phyloP scores from a whole-genome alignment of 1,139 yeast genomes.

The Arxiozyma slooffiae region DNA sequence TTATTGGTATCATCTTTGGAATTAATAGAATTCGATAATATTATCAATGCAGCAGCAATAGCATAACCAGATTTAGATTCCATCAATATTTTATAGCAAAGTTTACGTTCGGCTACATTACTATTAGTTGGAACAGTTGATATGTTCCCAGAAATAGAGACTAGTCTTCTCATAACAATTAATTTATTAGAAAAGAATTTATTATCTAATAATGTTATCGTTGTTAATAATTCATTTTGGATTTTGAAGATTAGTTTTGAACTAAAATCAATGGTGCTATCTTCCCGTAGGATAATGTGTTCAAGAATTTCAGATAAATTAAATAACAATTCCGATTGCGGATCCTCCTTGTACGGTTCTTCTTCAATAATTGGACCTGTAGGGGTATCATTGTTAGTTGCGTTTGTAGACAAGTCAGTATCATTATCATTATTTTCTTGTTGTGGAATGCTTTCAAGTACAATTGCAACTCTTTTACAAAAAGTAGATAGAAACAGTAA shows the following conservation, averaged over 20 bases:
- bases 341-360: constrained; percentile 9
- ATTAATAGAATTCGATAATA: constrained; percentile 22
- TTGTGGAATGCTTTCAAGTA: constrained; percentile 7
- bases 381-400: too few species aligned
- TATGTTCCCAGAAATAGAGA: constrained; percentile 19
- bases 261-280: constrained; percentile 11
- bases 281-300: constrained; percentile 10
- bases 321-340: constrained; percentile 14
- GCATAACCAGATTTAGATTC: constrained; percentile 15
- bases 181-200: constrained; percentile 23
- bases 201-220: constrained; percentile 12
- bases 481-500: constrained; percentile 11
- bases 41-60: constrained; percentile 20
- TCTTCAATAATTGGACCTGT: constrained; percentile 11
- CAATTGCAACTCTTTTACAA: constrained; percentile 9
- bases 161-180: constrained; percentile 24
- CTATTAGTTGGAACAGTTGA: constrained; percentile 19
- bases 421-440: constrained; percentile 6
- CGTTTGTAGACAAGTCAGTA: too few species aligned
- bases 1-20: constrained; percentile 17
- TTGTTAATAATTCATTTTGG: constrained; percentile 14
- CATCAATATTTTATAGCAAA: constrained; percentile 12
- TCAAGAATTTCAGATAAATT: constrained; percentile 16
- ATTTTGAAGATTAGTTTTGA: constrained; percentile 6
- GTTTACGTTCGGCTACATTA: constrained; percentile 15